phyloP scores from a whole-genome alignment of 2,329 filamentous ascomycete species.

The Tolypocladium paradoxum region DNA sequence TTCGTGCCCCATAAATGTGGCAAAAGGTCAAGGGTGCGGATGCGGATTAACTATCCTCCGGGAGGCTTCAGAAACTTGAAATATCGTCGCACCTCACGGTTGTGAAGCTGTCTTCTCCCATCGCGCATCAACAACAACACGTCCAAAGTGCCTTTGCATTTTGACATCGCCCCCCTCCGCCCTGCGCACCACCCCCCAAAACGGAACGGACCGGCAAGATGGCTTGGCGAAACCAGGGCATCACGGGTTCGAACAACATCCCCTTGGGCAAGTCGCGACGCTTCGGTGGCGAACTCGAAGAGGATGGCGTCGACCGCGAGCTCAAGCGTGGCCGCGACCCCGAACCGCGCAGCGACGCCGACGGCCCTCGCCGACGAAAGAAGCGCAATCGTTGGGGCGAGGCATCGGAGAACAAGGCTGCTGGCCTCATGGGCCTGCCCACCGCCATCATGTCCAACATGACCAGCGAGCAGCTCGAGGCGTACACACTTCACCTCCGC shows the following conservation, averaged over 20 bases:
- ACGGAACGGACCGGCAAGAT: slow-evolving; percentile 28
- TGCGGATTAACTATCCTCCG: not conserved
- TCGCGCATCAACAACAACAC: not conserved
- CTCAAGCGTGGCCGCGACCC: slow-evolving; percentile 89
- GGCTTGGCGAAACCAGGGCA: slow-evolving; percentile 66
- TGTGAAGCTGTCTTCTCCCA: too few species aligned
- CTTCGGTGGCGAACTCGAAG: slow-evolving; percentile 49
- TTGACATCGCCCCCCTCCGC: not conserved
- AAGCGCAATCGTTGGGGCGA: slow-evolving; percentile 99
- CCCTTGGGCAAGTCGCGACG: slow-evolving; percentile 83
- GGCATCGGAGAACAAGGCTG: slow-evolving; percentile 95
- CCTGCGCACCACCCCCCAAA: not conserved
- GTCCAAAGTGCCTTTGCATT: not conserved
- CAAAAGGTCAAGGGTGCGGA: too few species aligned
- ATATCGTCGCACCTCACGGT: not conserved
- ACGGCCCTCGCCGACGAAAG: slow-evolving; percentile 83
- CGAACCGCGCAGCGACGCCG: slow-evolving; percentile 56
- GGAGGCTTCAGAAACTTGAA: not conserved
- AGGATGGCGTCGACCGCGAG: slow-evolving; percentile 31
- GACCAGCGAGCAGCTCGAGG: slow-evolving; percentile 96
- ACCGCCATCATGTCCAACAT: slow-evolving; percentile 96
- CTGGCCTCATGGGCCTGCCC: slow-evolving; percentile 91
- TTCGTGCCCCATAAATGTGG: too few species aligned
- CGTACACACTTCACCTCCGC: slow-evolving; percentile 89
- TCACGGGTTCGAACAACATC: slow-evolving; percentile 97